Percentiles rank a stretch among this genome's conserved stretches.
Evolutionary conservation across 768 basidiomycete genomes (phyloP).

Genomic region (Floccularia luteovirens): DNA sequence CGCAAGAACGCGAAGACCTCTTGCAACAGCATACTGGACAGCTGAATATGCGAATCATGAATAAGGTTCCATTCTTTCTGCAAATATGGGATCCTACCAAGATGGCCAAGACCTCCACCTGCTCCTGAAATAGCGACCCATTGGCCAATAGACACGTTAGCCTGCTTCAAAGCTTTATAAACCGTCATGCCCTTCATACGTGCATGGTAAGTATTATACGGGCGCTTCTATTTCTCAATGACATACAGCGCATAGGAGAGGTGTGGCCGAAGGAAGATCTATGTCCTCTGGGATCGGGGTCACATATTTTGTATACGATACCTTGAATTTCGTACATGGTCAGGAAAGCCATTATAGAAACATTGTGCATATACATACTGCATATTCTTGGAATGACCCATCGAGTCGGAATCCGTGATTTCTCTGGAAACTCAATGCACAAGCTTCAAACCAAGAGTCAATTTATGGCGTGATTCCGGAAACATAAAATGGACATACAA

Average conservation of each 20-base stretch:
- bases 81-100: conserved; percentile 35
- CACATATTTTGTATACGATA: conserved; percentile 59
- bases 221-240: background rate
- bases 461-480: background rate
- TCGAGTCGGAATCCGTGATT: conserved; percentile 58
- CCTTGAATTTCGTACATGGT: conserved; percentile 18
- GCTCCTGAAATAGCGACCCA: conserved; percentile 72
- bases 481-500: conserved; percentile 7
- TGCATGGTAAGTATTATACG: background rate
- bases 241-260: conserved; percentile 66
- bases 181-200: conserved; percentile 62
- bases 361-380: conserved; percentile 22
- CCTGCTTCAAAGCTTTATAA: conserved; percentile 71
- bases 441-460: conserved; percentile 22
- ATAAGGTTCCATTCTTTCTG: too few relatives aligned
- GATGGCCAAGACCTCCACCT: conserved; percentile 74
- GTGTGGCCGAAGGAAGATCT: conserved; percentile 55
- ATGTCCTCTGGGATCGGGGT: conserved; percentile 69
- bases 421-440: conserved; percentile 28
- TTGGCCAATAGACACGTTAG: conserved; percentile 51
- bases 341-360: background rate
- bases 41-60: conserved; percentile 21
- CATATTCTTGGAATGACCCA: conserved; percentile 67
- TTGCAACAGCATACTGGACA: conserved; percentile 72
- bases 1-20: conserved; percentile 63